Base-by-base conservation (phyloP, 169 alveolate species). In the Eimeria brunetti region DNA sequence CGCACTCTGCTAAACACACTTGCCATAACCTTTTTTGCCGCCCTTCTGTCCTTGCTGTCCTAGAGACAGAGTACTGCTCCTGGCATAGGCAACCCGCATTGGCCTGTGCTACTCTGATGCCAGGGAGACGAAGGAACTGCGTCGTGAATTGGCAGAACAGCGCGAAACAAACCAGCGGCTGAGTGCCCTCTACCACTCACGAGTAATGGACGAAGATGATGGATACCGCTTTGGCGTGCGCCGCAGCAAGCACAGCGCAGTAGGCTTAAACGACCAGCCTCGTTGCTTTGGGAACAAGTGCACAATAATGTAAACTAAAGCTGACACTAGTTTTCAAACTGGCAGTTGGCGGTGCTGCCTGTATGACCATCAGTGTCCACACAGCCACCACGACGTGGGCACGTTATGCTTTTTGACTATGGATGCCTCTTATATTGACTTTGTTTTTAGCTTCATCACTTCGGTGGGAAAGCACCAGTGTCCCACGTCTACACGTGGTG, bases 141-240 rank as follows among this genome's bases (percentile, higher is more conserved):
- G 95, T n/a, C 95, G 95, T 5, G 95, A 75, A 33, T 49, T 90
- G 84, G 89, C 86, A 46, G 90, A 90, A 58, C 89, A 90, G 71
- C 80, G 95, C 41, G 95, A 88, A 69, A 67, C 84, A 18, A 88
- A 88, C 71, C 81, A 88, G 53, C 94, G 94, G 20, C 53, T 88
- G 94, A 69, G 94, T 11, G 84, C 85, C 71, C 94, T 69, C 71
- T 67, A 67, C 53, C 84, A 88, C 84, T 88, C 94, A 46, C 51
- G 94, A 30, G 69, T 69, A 69, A 46, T 67, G 81, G 84, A 88
- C 30, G 94, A 88, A 46, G 94, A 88, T 27, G 94, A 88, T 67
- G 84, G 60, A 64, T 62, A 88, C 73, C 81, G 94, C 85, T 84
- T 56, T 46, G 91, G 91, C 46, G 80, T 60, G 58, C 78, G 91